phyloP scores from a whole-genome alignment of 257 asterid species.

The Marsdenia floribunda region DNA sequence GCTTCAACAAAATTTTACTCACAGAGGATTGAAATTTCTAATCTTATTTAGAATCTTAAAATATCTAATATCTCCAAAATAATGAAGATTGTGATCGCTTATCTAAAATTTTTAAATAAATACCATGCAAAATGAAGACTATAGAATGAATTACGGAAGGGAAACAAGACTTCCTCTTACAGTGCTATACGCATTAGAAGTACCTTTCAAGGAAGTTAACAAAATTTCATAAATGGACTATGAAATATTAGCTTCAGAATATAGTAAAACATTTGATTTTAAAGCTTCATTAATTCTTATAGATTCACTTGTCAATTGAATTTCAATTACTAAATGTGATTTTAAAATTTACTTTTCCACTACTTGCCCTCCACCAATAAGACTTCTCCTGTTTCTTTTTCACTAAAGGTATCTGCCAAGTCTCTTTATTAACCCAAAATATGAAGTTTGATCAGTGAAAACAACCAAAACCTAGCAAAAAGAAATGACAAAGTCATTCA shows the following conservation, averaged over 20 bases:
- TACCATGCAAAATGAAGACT: neutral
- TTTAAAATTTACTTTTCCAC: neutral
- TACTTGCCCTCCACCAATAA: neutral
- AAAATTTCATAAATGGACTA: neutral
- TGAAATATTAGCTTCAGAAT: neutral
- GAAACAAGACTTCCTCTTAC: neutral
- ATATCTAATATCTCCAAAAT: neutral
- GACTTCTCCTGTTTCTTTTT: neutral
- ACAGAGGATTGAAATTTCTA: neutral
- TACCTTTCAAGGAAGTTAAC: neutral
- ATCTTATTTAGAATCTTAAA: neutral
- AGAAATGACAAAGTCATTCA: too few species aligned
- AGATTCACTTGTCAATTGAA: neutral
- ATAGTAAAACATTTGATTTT: too few species aligned
- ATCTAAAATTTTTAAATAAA: neutral
- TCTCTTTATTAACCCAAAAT: neutral
- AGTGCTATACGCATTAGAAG: neutral
- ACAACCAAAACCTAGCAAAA: neutral
- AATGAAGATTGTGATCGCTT: neutral
- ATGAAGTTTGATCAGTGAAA: neutral
- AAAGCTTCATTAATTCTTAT: neutral
- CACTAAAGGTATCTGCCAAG: neutral
- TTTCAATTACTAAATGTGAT: neutral
- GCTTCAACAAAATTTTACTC: neutral
- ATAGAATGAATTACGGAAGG: neutral